These are phyloP conservation scores for Polygonum maritimum DNA, from an alignment of 148 eudicot species.

Conservation along the genomic window DNA sequence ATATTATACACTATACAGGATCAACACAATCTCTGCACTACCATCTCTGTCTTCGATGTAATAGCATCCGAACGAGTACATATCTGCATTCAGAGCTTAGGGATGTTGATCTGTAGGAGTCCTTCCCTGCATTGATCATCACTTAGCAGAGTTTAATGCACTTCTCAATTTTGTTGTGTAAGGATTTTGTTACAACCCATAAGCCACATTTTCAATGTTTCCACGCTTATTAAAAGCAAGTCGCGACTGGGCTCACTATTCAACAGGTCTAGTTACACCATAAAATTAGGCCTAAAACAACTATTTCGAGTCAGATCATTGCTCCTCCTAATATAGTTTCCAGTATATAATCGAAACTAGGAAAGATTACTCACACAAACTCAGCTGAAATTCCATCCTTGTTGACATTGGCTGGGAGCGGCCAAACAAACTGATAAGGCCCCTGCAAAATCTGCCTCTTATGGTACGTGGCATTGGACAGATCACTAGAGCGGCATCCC, in stretches of 20 bases:
- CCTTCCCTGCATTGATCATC: slow-evolving; percentile 52
- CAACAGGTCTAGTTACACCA: no score
- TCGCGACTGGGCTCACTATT: not conserved
- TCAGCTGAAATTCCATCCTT: slow-evolving; percentile 58
- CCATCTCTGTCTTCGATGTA: not conserved
- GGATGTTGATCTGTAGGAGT: slow-evolving; percentile 44
- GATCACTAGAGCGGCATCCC: slow-evolving; percentile 17
- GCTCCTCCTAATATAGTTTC: not conserved
- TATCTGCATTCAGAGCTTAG: slow-evolving; percentile 26
- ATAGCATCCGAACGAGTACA: not conserved
- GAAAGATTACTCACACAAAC: slow-evolving; percentile 46
- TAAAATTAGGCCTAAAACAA: no score
- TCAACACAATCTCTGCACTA: not conserved
- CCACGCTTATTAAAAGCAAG: not conserved
- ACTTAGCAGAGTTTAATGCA: slow-evolving; percentile 6
- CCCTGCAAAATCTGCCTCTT: slow-evolving; percentile 61
- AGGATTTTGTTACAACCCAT: not conserved
- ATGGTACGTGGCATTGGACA: slow-evolving; percentile 35
- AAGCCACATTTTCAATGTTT: not conserved
- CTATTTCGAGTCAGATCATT: not conserved
- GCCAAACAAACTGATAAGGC: slow-evolving; percentile 52
- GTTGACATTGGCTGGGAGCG: slow-evolving; percentile 49
- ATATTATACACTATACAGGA: not conserved
- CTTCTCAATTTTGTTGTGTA: not conserved
- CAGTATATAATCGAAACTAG: not conserved